Base-by-base conservation (phyloP, 2,329 filamentous ascomycete genomes). In the Arthrinium phaeospermum region DNA sequence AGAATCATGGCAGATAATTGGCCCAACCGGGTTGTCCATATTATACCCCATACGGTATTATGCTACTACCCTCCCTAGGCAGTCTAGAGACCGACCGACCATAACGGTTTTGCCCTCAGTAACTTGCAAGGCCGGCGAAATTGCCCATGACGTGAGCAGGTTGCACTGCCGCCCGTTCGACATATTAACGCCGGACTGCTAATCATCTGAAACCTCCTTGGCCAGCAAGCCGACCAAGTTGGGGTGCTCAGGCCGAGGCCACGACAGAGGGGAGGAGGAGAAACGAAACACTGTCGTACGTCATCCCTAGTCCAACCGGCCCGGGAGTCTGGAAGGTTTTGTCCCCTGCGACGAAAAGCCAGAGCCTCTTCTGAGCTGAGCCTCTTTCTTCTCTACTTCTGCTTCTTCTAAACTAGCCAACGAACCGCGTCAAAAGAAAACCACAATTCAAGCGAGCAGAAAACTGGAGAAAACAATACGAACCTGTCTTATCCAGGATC, bases 341-440 rank as follows among this genome's bases (percentile, higher is more conserved):
- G 16, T 41, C 34, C 7, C 10, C 57, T 41, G 22, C 4, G 16
- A 12, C 14, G 27, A 69, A 13, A 64, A 68, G 67, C 70, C 49
- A 70, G 69, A 73, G 57, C 68, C 61, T 53, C 49, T 30, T 57
- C 51, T 30, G 22, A 47, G 16, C 44, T 47, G 27, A n/a, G 67
- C 41, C 67, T 67, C 30, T 30, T 30, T 67, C 57, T 34, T 41
- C 27, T 24, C 37, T 41, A 7, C 19, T 46, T 68, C 41, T 68
- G 22, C 51, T 57, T 57, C 24, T 57, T 57, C 49, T 19, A 16
- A 19, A 16, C 51, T 41, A 64, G 57, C 19, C 10, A n/a, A 64
- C 34, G 57, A 64, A 64, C 57, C 57, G 57, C 57, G 34, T 41
- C 34, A 64, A 64, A 64, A 64, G 57, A 64, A 64, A 64, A 27